Conservation (phyloP, 2,329 filamentous ascomycete species). For the Fusarium sublunatum region DNA sequence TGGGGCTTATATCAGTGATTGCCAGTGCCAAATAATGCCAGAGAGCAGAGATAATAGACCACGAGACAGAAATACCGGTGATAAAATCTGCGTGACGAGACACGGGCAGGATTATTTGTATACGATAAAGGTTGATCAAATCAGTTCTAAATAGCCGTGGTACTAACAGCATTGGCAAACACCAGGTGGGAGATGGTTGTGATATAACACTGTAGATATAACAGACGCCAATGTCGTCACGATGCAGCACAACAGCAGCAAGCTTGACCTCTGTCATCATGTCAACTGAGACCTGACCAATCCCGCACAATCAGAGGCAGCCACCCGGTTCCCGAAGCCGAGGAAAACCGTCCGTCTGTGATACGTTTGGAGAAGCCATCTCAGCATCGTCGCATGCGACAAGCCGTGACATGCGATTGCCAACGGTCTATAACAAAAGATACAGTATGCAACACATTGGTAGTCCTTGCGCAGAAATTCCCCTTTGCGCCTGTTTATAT, state of each 20-base stretch:
- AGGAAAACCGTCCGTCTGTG: slow-evolving; percentile 21
- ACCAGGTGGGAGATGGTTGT: slow-evolving; percentile 4
- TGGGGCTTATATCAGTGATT: slow-evolving; percentile 20
- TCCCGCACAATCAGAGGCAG: slow-evolving; percentile 12
- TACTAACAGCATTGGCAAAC: slow-evolving; percentile 9
- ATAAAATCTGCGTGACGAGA: slow-evolving; percentile 9
- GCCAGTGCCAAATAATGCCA: slow-evolving; percentile 23
- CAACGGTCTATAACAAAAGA: slow-evolving; percentile 39
- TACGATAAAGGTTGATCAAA: not conserved
- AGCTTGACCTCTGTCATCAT: slow-evolving; percentile 24
- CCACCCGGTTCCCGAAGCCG: slow-evolving; percentile 32
- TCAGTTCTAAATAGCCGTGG: slow-evolving; percentile 2
- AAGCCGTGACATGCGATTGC: slow-evolving; percentile 16
- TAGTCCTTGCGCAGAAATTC: slow-evolving; percentile 38
- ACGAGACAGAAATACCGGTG: slow-evolving; percentile 1
- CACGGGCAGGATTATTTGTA: not conserved
- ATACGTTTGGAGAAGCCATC: slow-evolving; percentile 29
- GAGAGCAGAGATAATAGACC: slow-evolving; percentile 4
- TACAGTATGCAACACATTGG: slow-evolving; percentile 41
- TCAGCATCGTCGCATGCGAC: slow-evolving; percentile 13
- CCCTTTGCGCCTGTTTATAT: slow-evolving; percentile 44
- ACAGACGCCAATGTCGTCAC: slow-evolving; percentile 30
- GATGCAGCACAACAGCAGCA: slow-evolving; percentile 31
- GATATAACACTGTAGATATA: slow-evolving; percentile 17
- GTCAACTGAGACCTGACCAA: slow-evolving; percentile 36